Evolutionary conservation across 2,329 filamentous ascomycete genomes (phyloP).

Genomic region (Pseudomassariella vexata): DNA sequence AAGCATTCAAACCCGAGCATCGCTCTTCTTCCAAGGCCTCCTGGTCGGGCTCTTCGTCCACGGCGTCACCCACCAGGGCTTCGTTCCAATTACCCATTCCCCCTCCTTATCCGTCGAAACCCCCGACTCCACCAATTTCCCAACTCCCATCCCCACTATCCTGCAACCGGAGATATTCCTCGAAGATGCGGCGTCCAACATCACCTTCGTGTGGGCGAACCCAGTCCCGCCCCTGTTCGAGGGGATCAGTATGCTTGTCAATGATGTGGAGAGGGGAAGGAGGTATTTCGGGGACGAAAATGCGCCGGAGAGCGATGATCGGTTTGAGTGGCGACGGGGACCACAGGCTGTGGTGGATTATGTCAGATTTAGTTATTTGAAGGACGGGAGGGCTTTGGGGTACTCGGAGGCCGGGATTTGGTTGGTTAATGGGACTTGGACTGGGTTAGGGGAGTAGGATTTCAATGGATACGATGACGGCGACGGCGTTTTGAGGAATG

Average conservation of each 20-base stretch:
- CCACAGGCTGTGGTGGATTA: slow-evolving; percentile 14
- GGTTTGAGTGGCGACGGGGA: slow-evolving; percentile 9
- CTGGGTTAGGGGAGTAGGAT: slow-evolving; percentile 8
- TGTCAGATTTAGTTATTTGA: slow-evolving; percentile 12
- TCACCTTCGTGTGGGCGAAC: slow-evolving; percentile 7
- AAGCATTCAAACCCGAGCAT: slow-evolving; percentile 62
- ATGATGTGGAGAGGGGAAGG: slow-evolving; percentile 7
- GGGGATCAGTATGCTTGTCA: slow-evolving; percentile 9
- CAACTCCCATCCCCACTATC: slow-evolving; percentile 5
- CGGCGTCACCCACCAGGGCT: slow-evolving; percentile 39
- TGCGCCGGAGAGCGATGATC: slow-evolving; percentile 1
- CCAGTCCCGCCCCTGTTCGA: slow-evolving; percentile 2
- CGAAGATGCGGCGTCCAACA: slow-evolving; percentile 5
- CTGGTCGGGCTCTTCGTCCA: slow-evolving; percentile 72
- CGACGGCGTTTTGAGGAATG: too few species aligned
- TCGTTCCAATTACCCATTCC: slow-evolving; percentile 3
- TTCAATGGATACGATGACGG: too few species aligned
- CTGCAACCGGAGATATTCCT: slow-evolving; percentile 9
- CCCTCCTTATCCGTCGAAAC: not conserved
- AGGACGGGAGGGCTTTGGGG: slow-evolving; percentile 5
- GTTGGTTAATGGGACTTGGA: slow-evolving; percentile 11
- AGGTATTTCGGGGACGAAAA: not conserved
- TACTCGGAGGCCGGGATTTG: slow-evolving; percentile 11
- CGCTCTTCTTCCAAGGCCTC: slow-evolving; percentile 65
- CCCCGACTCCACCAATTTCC: not conserved